Evolutionary conservation across 2,329 filamentous ascomycete genomes (phyloP).

Genomic region (Claviceps spartinae): DNA sequence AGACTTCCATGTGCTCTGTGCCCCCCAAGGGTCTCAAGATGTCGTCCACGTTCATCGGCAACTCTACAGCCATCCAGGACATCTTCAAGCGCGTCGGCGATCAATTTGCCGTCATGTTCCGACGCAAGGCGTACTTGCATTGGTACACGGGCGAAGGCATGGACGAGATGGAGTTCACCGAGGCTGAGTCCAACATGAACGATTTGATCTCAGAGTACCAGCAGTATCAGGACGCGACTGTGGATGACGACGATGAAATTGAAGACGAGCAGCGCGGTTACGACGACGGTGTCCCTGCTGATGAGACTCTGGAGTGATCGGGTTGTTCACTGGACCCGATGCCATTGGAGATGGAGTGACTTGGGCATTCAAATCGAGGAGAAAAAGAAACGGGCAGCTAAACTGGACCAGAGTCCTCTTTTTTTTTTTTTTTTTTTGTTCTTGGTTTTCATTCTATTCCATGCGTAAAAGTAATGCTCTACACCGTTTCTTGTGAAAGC

Average conservation of each 20-base stretch:
- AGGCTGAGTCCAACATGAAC: slow-evolving; percentile 99
- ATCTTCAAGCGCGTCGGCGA: slow-evolving; percentile 99
- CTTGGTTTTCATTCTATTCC: background rate
- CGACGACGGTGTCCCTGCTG: slow-evolving; percentile 60
- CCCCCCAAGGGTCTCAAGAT: slow-evolving; percentile 95
- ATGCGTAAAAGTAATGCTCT: background rate
- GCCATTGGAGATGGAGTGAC: background rate
- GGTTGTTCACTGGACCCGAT: background rate
- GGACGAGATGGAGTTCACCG: slow-evolving; percentile 99
- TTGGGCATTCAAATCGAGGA: background rate
- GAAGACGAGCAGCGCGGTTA: slow-evolving; percentile 60
- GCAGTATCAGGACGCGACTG: slow-evolving; percentile 97
- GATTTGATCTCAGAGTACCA: slow-evolving; percentile 98
- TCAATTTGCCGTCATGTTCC: slow-evolving; percentile 99
- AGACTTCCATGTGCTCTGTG: slow-evolving; percentile 97
- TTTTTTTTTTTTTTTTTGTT: background rate
- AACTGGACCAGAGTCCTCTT: background rate
- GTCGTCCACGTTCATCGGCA: slow-evolving; percentile 97
- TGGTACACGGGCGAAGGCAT: slow-evolving; percentile 99
- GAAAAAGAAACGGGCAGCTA: background rate
- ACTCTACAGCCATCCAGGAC: slow-evolving; percentile 99
- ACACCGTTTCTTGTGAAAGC: background rate
- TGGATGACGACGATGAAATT: slow-evolving; percentile 93
- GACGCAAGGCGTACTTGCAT: slow-evolving; percentile 99
- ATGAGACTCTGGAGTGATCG: slow-evolving; percentile 24